Evolutionary conservation across 1,284 basidiomycete genomes (phyloP).

Genomic region (Flammula alnicola): DNA sequence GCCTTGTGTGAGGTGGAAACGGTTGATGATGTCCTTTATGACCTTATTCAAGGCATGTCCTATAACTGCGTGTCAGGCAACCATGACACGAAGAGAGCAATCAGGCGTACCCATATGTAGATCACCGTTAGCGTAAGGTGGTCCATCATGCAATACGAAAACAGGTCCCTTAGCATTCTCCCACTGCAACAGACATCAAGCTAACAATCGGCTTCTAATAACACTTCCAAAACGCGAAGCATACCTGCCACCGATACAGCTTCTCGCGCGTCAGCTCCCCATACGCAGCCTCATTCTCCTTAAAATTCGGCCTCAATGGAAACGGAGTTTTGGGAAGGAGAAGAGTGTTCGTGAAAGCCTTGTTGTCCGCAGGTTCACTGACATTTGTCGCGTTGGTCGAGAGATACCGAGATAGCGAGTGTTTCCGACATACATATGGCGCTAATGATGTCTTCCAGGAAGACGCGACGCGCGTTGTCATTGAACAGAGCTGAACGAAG

Average conservation of each 20-base stretch:
- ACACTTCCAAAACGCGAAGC: neutral
- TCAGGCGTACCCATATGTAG: conserved; percentile 85
- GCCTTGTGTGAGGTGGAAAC: conserved; percentile 85
- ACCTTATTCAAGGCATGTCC: conserved; percentile 98
- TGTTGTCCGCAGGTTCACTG: conserved; percentile 31
- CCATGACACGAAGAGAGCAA: neutral
- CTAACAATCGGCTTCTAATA: conserved; percentile 1
- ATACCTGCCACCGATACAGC: conserved; percentile 89
- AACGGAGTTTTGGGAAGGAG: conserved; percentile 86
- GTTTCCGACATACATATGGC: conserved; percentile 11
- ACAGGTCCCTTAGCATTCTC: conserved; percentile 64
- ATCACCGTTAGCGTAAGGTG: conserved; percentile 96
- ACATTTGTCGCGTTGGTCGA: conserved; percentile 10
- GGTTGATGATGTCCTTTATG: conserved; percentile 94
- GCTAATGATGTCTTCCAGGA: conserved; percentile 14
- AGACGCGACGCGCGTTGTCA: conserved; percentile 19
- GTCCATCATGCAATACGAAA: conserved; percentile 95
- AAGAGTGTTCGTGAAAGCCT: conserved; percentile 64
- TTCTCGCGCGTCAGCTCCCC: conserved; percentile 71
- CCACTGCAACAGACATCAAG: conserved; percentile 57
- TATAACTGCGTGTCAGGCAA: conserved; percentile 33
- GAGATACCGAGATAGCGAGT: conserved; percentile 15
- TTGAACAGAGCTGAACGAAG: no score
- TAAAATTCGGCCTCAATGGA: conserved; percentile 75
- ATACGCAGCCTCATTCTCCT: conserved; percentile 66